Percentiles rank a stretch among this genome's conserved stretches.
Conservation (phyloP, 495 filamentous ascomycete species). For the Xylaria flabelliformis region DNA sequence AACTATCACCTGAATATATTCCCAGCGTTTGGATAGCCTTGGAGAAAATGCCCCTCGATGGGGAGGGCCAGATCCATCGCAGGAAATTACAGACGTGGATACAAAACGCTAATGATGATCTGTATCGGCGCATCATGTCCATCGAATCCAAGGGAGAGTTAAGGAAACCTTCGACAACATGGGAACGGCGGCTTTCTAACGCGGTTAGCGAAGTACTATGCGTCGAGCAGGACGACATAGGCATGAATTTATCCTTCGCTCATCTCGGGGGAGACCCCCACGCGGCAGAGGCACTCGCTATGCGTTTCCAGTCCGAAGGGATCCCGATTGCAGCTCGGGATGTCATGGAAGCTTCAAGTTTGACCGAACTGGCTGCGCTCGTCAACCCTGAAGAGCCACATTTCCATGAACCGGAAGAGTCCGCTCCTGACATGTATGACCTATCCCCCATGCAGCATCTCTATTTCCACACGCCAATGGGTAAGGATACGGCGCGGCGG, state of each 20-base stretch:
- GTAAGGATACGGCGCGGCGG: constrained; percentile 41
- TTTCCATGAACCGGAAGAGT: constrained; percentile 36
- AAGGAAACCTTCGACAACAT: constrained; percentile 41
- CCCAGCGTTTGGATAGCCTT: constrained; percentile 52
- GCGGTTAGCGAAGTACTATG: constrained; percentile 48
- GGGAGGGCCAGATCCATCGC: constrained; percentile 45
- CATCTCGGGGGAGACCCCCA: constrained; percentile 55
- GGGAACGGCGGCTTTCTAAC: constrained; percentile 49
- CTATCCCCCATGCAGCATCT: constrained; percentile 75
- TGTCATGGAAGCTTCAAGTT: constrained; percentile 32
- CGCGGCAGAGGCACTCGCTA: constrained; percentile 47
- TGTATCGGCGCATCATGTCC: constrained; percentile 49
- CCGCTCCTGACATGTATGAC: constrained; percentile 59
- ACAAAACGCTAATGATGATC: constrained; percentile 55
- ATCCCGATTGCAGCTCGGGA: constrained; percentile 44
- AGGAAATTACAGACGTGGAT: constrained; percentile 56
- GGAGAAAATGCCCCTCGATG: constrained; percentile 52
- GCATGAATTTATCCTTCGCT: constrained; percentile 51
- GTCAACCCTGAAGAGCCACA: constrained; percentile 26
- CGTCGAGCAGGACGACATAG: constrained; percentile 45
- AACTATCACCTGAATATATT: constrained; percentile 37
- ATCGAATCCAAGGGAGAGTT: constrained; percentile 46
- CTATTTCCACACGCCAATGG: constrained; percentile 65
- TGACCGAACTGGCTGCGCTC: constrained; percentile 47
- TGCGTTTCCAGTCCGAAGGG: constrained; percentile 48